A percentile compares a stretch with the other conserved stretches of the same genome.
phyloP scores from a whole-genome alignment of 331 rosid species.

The Saraca asoca region DNA sequence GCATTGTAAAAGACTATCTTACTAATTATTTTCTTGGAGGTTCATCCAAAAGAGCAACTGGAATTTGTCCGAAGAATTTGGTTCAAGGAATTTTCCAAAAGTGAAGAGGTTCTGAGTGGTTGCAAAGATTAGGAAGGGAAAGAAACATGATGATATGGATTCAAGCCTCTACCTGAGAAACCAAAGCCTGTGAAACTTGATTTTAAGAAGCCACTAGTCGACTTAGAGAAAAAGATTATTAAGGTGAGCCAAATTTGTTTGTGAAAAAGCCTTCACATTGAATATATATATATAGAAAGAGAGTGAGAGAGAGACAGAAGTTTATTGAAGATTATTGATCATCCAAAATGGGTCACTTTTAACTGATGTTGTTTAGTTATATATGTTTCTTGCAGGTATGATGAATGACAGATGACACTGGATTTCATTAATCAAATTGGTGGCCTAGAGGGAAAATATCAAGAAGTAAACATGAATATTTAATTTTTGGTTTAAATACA shows the following conservation, averaged over 20 bases:
- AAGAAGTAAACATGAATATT: constrained; percentile 38
- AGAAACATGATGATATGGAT: constrained; percentile 63
- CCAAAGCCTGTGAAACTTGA: constrained; percentile 58
- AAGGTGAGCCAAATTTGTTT: background rate
- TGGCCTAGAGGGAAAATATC: constrained; percentile 51
- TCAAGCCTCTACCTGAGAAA: constrained; percentile 59
- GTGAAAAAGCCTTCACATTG: no score
- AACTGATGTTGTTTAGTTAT: background rate
- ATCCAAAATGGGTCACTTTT: no score
- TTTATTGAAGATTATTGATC: no score
- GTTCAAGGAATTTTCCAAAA: constrained; percentile 33
- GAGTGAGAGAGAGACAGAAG: no score
- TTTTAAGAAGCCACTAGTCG: constrained; percentile 60
- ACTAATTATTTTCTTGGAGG: constrained; percentile 43
- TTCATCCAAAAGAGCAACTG: constrained; percentile 37
- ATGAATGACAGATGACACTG: constrained; percentile 62
- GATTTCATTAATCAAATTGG: constrained; percentile 63
- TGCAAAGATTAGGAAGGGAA: constrained; percentile 54
- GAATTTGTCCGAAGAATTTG: constrained; percentile 40
- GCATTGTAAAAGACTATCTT: constrained; percentile 30
- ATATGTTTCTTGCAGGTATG: constrained; percentile 39
- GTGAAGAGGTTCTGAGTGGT: constrained; percentile 33
- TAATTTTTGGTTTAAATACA: no score
- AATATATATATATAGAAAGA: no score
- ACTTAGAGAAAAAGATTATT: constrained; percentile 53